Evolutionary conservation across 106 monocot species (phyloP).

Genomic region (Ottelia alismoides): DNA sequence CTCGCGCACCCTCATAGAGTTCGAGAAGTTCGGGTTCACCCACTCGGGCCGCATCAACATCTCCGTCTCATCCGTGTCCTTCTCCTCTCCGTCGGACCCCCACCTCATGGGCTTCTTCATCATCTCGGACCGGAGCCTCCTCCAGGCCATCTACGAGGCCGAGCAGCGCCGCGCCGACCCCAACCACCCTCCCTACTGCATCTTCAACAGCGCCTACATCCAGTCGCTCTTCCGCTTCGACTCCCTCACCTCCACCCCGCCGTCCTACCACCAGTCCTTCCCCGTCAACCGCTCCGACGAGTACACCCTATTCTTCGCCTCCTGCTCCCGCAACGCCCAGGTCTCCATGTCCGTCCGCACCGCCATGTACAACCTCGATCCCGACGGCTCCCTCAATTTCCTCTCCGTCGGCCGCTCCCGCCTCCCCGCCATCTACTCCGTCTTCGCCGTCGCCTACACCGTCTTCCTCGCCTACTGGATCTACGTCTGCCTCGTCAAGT

Average conservation of each 20-base stretch:
- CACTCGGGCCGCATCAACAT: slow-evolving; percentile 59
- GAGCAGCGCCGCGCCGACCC: slow-evolving; percentile 74
- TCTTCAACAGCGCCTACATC: slow-evolving; percentile 34
- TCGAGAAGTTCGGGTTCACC: slow-evolving; percentile 83
- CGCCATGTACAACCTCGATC: slow-evolving; percentile 49
- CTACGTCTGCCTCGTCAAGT: not conserved
- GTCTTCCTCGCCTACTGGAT: not conserved
- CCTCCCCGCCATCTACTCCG: not conserved
- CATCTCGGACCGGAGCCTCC: slow-evolving; percentile 70
- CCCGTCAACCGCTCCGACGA: too few species aligned
- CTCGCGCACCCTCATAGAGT: slow-evolving; percentile 51
- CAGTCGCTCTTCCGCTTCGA: slow-evolving; percentile 15
- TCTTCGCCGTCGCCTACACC: not conserved
- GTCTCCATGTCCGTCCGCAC: slow-evolving; percentile 23
- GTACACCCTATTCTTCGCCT: slow-evolving; percentile 11
- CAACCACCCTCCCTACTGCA: slow-evolving; percentile 40
- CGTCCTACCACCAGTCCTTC: too few species aligned
- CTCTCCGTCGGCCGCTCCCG: slow-evolving; percentile 51
- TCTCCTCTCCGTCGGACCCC: slow-evolving; percentile 45
- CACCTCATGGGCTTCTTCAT: slow-evolving; percentile 86
- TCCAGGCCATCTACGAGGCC: slow-evolving; percentile 51
- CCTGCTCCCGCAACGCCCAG: not conserved
- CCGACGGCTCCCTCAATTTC: slow-evolving; percentile 39
- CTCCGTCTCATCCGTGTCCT: slow-evolving; percentile 46
- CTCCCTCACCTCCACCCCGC: slow-evolving; percentile 11